These are phyloP conservation scores for Paradendryphiella salina DNA, from an alignment of 2,329 filamentous ascomycete genomes.

Conservation along the genomic window DNA sequence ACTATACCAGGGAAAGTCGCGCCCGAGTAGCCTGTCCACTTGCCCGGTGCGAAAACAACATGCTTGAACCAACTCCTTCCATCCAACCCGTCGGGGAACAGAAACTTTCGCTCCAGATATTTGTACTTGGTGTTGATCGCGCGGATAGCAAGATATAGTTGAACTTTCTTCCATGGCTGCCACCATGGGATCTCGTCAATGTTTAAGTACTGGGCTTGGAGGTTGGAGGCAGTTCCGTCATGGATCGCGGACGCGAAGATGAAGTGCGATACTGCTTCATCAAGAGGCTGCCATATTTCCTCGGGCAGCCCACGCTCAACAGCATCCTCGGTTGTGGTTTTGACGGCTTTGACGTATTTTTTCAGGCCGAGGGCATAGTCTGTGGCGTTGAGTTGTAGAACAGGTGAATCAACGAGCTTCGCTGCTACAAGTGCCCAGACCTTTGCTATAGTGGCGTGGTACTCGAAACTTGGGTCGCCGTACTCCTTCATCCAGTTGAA, in stretches of 20 bases:
- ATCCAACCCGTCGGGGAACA: constrained; percentile 76
- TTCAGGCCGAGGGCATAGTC: constrained; percentile 51
- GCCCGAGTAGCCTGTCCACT: constrained; percentile 90
- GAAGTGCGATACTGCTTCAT: constrained; percentile 55
- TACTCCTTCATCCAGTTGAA: constrained; percentile 82
- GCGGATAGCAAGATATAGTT: constrained; percentile 65
- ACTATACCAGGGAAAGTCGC: constrained; percentile 68
- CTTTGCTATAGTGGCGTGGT: constrained; percentile 58
- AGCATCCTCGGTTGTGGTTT: constrained; percentile 36
- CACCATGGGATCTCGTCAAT: constrained; percentile 71
- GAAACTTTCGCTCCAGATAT: constrained; percentile 75
- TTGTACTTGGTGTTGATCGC: constrained; percentile 81
- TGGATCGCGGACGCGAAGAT: constrained; percentile 54
- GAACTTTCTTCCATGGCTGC: constrained; percentile 70
- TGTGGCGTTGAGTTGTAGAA: constrained; percentile 53
- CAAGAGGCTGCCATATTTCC: constrained; percentile 53
- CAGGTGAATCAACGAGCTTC: constrained; percentile 52
- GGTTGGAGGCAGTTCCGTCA: constrained; percentile 55
- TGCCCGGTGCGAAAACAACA: constrained; percentile 85
- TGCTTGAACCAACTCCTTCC: constrained; percentile 89
- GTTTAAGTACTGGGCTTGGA: constrained; percentile 53
- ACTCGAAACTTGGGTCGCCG: constrained; percentile 66
- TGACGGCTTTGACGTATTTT: constrained; percentile 50
- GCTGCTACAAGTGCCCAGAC: constrained; percentile 53
- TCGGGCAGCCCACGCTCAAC: constrained; percentile 15